Evolutionary conservation across 371 early-diverging fungal genomes (phyloP), one percentile per base, ranked within the genome.

Genomic region (Rhizopus delemar): DNA sequence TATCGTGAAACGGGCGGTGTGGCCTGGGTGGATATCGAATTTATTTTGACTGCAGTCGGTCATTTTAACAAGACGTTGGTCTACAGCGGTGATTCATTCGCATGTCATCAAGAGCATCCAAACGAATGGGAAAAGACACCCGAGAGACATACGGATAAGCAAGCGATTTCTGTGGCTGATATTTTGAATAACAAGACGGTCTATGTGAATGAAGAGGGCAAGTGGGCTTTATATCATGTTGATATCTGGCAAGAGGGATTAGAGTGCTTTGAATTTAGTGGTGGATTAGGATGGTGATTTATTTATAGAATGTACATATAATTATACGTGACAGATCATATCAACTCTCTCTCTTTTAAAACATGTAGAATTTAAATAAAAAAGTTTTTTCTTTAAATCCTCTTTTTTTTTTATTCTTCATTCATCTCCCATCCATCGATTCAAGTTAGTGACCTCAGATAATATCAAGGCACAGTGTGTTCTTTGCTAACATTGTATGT

Each of bases 21-120:
- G 29, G 75, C 78, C 15, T 78, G 78, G 78, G 69, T 63, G 73
- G 78, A 78, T 49, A 71, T 78, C 53, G 75, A 78, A 54, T 78
- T 75, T 43, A 73, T 78, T 41, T 61, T 66, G 41, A 73, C 78
- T 2, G 75, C 75, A 7, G 41, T 70, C 2, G 73, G 75, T 51
- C 69, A 71, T 1, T 73, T 73, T 57, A 68, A 70, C 48, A 63
- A 66, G 15, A 56, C 60, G 11, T 59, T 78, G 0, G 69, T 75
- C 11, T 75, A 75, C 39, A 70, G 70, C 33, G 59, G 55, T 0
- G 68, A 66, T 13, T 52, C 66, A 2, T 75, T 75, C 49, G 60
- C 75, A 3, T 78, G 75, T 57, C 78, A 75, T 60, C 78, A 75
- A 60, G 71, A 75, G 8, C 75, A 75, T 48, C 56, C 61, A 6